Base-by-base conservation (phyloP, 2,329 filamentous ascomycete genomes). In the Taxawa tesnikishii region DNA sequence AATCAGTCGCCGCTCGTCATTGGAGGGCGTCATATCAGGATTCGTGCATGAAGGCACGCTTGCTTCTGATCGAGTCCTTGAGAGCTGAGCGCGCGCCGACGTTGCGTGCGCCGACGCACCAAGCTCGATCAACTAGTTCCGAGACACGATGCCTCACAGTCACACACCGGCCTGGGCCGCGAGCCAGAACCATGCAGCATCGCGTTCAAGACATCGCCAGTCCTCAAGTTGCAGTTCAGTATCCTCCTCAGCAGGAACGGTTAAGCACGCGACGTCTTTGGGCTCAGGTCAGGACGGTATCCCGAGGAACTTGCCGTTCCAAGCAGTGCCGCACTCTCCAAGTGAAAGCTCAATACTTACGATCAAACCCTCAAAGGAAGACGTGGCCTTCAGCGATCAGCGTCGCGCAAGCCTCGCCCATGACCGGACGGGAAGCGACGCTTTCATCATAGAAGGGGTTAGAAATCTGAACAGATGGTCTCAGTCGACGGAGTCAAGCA, bases 391-490 rank as follows among this genome's bases (percentile, higher is more conserved):
- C 21, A 39, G 45, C 15, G 38, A 38, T 29, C 43, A 38, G 34
- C 54, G 60, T 31, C 54, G 59, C 42, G 58, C 55, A 35, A 64
- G 60, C 46, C 51, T 47, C 33, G 54, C 54, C 25, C 48, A 55
- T 33, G 60, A 62, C 31, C 51, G 51, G 38, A 43, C 49, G 19
- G 19, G n/a, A 23, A 23, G 19, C 36, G 48, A 45, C 15, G 40
- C 42, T 31, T 53, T 29, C 26, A 32, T 62, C 30, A 48, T 52
- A 34, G 64, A 67, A 43, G 63, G 62, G 17, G 43, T 66, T 31
- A 59, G 56, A 24, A 68, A 63, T 37, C 53, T 71, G 32, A 68
- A 72, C 45, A 65, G 69, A 40, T 73, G 68, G 68, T 73, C 70
- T 21, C 68, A 72, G 41, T 70, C 66, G 12, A 72, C 68, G 15